Evolutionary conservation across 352 stramenopile genomes (phyloP).

Genomic region (Pythium brachiatum): DNA sequence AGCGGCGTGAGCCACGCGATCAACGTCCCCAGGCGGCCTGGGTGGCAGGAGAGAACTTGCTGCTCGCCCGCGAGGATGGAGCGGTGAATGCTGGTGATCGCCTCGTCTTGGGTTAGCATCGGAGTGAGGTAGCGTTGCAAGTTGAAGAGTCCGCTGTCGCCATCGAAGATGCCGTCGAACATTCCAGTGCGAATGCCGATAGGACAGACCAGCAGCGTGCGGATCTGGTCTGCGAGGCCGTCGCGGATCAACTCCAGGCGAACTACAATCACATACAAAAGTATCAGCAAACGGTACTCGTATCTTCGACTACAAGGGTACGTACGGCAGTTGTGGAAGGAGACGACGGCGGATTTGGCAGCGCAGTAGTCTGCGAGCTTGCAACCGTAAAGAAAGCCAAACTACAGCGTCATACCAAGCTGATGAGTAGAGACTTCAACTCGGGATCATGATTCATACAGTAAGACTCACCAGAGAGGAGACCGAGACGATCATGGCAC

Average conservation of each 20-base stretch:
- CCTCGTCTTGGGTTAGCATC: slow-evolving; percentile 27
- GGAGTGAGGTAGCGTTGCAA: slow-evolving; percentile 14
- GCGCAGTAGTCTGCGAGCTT: slow-evolving; percentile 69
- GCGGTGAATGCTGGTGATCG: slow-evolving; percentile 44
- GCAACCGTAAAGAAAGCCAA: slow-evolving; percentile 1
- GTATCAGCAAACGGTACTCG: too few relatives aligned
- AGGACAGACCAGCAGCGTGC: slow-evolving; percentile 70
- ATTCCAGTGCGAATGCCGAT: slow-evolving; percentile 66
- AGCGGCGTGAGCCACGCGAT: slow-evolving; percentile 40
- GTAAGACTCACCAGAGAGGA: slow-evolving; percentile 24
- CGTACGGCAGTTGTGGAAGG: slow-evolving; percentile 64
- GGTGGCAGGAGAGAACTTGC: slow-evolving; percentile 60
- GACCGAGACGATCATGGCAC: slow-evolving; percentile 30
- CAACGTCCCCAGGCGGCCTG: slow-evolving; percentile 34
- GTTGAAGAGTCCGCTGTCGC: slow-evolving; percentile 17
- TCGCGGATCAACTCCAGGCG: slow-evolving; percentile 65
- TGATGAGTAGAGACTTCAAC: too few relatives aligned
- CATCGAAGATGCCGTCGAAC: slow-evolving; percentile 57
- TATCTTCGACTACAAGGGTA: not conserved
- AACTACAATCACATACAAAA: slow-evolving; percentile 32
- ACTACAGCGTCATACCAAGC: not conserved
- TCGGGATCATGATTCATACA: too few relatives aligned
- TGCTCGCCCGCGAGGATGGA: slow-evolving; percentile 52
- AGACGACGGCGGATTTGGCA: slow-evolving; percentile 65
- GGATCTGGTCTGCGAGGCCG: slow-evolving; percentile 39